Conservation (phyloP, 225 moss, liverwort and hornwort genomes). For the Polytrichum commune region DNA sequence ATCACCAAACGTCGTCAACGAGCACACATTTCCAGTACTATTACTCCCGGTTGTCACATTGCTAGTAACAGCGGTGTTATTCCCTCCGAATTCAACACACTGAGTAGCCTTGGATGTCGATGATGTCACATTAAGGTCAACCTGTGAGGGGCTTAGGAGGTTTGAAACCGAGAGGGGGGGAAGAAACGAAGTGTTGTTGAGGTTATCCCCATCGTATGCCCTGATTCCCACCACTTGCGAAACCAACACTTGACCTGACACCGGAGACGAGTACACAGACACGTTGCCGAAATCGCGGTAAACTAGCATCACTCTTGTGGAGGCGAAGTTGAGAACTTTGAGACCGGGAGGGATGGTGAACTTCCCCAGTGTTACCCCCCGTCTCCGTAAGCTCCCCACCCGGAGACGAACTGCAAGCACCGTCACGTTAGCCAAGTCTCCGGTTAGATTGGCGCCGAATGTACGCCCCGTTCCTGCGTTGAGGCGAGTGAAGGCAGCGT, state of each 20-base stretch:
- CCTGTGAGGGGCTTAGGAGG: slow-evolving; percentile 5
- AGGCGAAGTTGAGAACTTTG: slow-evolving; percentile 3
- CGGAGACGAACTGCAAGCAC: slow-evolving; percentile 41
- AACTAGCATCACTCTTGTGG: slow-evolving; percentile 10
- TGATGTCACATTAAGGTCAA: slow-evolving; percentile 4
- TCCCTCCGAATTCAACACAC: slow-evolving; percentile 33
- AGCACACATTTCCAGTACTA: slow-evolving; percentile 9
- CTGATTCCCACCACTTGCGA: slow-evolving; percentile 39
- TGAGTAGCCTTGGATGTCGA: not conserved
- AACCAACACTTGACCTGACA: slow-evolving; percentile 14
- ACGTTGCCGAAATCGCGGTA: slow-evolving; percentile 39
- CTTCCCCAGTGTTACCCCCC: slow-evolving; percentile 18
- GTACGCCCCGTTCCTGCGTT: slow-evolving; percentile 17
- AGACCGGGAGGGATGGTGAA: slow-evolving; percentile 32
- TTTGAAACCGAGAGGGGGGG: slow-evolving; percentile 12
- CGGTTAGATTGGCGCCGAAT: slow-evolving; percentile 27
- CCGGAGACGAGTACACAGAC: slow-evolving; percentile 17
- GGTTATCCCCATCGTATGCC: slow-evolving; percentile 29
- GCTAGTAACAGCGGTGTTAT: slow-evolving; percentile 8
- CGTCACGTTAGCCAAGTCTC: slow-evolving; percentile 18
- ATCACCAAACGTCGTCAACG: slow-evolving; percentile 26
- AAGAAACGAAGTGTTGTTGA: slow-evolving; percentile 14
- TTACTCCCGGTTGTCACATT: slow-evolving; percentile 5
- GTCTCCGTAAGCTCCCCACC: slow-evolving; percentile 27
- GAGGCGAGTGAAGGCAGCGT: slow-evolving; percentile 10